Evolutionary conservation across 352 stramenopile species (phyloP).

Genomic region (Pythium aphanidermatum): DNA sequence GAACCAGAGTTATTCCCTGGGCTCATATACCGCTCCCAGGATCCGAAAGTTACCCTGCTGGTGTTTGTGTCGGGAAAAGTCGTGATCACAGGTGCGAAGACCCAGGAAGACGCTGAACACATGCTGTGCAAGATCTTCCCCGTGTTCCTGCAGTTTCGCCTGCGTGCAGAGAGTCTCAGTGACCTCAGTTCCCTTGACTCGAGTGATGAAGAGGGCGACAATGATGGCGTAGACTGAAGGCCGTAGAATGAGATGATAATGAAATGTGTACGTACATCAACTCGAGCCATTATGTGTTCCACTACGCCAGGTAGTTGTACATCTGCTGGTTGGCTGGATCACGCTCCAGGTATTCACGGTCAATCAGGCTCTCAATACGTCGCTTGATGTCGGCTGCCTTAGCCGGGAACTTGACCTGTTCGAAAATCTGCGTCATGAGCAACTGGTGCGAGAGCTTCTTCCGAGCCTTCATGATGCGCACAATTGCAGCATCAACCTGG

Average conservation of each 20-base stretch:
- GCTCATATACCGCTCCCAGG: constrained; percentile 94
- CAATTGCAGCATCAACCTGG: constrained; percentile 94
- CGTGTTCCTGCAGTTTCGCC: constrained; percentile 22
- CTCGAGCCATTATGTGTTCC: no score
- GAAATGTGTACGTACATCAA: no score
- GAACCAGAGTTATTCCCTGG: constrained; percentile 97
- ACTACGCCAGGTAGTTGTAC: constrained; percentile 87
- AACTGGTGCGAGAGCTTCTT: constrained; percentile 94
- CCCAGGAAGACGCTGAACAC: constrained; percentile 24
- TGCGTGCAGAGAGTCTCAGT: constrained; percentile 3
- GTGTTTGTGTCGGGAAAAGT: constrained; percentile 98
- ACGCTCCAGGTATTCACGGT: constrained; percentile 85
- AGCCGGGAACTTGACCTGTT: constrained; percentile 87
- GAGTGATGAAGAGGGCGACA: no score
- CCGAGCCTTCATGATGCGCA: constrained; percentile 99
- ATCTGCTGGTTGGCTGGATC: constrained; percentile 72
- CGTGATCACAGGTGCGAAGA: constrained; percentile 93
- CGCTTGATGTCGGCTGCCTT: constrained; percentile 84
- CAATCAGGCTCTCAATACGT: constrained; percentile 87
- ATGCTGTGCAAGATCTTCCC: constrained; percentile 27
- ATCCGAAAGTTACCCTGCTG: constrained; percentile 92
- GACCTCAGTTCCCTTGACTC: constrained; percentile 7
- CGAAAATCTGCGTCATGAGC: constrained; percentile 95
- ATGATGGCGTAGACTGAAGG: no score
- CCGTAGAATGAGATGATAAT: no score